Percentiles rank a stretch among this genome's conserved stretches.
These are phyloP conservation scores for Lotmaria passim DNA, from an alignment of 208 protist species.

Conservation along the genomic window DNA sequence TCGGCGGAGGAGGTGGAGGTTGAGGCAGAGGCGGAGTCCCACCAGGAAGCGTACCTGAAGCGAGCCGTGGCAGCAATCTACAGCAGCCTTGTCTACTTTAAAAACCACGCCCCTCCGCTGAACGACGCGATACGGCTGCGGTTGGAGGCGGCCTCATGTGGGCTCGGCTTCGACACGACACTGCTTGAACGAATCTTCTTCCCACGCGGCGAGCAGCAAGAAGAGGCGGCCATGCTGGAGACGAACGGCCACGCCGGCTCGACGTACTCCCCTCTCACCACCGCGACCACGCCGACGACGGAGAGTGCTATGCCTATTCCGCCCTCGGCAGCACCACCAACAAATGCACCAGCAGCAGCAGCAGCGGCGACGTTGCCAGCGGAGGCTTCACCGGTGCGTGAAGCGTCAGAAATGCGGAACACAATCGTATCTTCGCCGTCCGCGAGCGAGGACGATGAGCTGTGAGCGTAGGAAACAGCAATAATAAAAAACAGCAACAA, in stretches of 20 bases:
- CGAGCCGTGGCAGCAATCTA: slow-evolving; percentile 54
- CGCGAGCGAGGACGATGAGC: slow-evolving; percentile 3
- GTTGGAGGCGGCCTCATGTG: slow-evolving; percentile 46
- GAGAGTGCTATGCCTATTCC: too few species aligned
- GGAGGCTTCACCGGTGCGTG: not conserved
- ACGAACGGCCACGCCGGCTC: not conserved
- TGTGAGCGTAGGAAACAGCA: not conserved
- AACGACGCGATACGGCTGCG: slow-evolving; percentile 36
- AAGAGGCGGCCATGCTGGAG: slow-evolving; percentile 38
- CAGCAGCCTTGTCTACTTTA: slow-evolving; percentile 56
- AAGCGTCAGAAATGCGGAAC: slow-evolving; percentile 6
- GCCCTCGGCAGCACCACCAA: too few species aligned
- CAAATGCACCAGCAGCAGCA: too few species aligned
- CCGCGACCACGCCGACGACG: slow-evolving; percentile 1
- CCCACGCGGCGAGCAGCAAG: slow-evolving; percentile 47
- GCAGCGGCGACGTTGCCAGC: not conserved
- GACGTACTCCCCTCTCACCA: not conserved
- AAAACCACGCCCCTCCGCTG: slow-evolving; percentile 48
- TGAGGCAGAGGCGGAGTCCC: slow-evolving; percentile 37
- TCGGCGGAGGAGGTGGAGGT: slow-evolving; percentile 46
- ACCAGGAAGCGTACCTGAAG: slow-evolving; percentile 56
- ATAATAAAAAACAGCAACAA: not conserved
- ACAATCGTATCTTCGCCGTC: slow-evolving; percentile 17
- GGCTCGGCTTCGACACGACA: slow-evolving; percentile 24
- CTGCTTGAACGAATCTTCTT: slow-evolving; percentile 51